Evolutionary conservation across 805 yeast species (phyloP).

Genomic region (Cyberlindnera suaveolens): DNA sequence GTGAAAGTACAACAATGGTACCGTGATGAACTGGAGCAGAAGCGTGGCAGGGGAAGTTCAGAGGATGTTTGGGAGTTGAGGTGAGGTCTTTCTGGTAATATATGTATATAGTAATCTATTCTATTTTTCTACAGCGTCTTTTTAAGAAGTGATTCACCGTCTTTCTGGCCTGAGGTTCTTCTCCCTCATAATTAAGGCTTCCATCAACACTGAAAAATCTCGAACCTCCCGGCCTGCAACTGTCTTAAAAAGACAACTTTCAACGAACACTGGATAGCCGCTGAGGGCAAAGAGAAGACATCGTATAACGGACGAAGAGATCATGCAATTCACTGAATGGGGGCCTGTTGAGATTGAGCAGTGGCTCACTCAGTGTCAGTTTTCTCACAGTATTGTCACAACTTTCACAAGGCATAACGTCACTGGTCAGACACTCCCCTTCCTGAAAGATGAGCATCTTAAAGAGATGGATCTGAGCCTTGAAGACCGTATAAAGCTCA

Average conservation of each 20-base stretch:
- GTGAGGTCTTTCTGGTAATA: not conserved
- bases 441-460: slow-evolving; percentile 63
- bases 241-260: too few relatives aligned
- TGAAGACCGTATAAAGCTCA: slow-evolving; percentile 51
- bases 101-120: too few relatives aligned
- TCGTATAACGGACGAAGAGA: not conserved
- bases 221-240: too few relatives aligned
- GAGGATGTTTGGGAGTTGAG: slow-evolving; percentile 75
- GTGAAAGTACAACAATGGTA: slow-evolving; percentile 68
- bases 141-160: too few relatives aligned
- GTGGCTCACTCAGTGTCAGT: slow-evolving; percentile 18
- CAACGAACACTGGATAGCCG: not conserved
- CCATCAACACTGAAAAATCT: too few relatives aligned
- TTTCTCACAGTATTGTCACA: slow-evolving; percentile 12
- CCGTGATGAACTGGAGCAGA: slow-evolving; percentile 53
- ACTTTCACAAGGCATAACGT: slow-evolving; percentile 52
- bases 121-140: too few relatives aligned
- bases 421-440: slow-evolving; percentile 67
- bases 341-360: slow-evolving; percentile 19
- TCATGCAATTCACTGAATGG: slow-evolving; percentile 16
- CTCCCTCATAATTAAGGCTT: too few relatives aligned
- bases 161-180: too few relatives aligned
- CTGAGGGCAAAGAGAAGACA: too few relatives aligned
- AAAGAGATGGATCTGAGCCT: slow-evolving; percentile 62
- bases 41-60: slow-evolving; percentile 62